Base-by-base conservation (phyloP, 225 moss, liverwort and hornwort species). In the Pseudisothecium myosuroides region DNA sequence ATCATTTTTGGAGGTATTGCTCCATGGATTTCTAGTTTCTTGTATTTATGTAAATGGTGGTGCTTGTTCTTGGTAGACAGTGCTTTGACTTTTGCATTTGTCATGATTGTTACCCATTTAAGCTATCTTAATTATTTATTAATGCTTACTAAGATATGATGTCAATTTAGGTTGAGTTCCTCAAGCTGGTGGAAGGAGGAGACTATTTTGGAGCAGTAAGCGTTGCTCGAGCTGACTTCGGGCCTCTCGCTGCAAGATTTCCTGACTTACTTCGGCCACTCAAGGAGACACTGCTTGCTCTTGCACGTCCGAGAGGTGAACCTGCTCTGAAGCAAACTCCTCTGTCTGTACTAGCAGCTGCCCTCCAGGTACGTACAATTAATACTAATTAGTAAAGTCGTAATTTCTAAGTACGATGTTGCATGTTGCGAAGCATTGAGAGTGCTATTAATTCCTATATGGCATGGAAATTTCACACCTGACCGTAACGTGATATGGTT, bases 201-300 rank as follows among this genome's bases (percentile, higher is more conserved):
- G 90, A 93, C 64, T 94, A 92, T 83, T 87, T 89, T 76, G 93
- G 92, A 88, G 96, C 95, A 32, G 93, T 96, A 75, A 77, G 91
- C 90, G 92, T 96, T 89, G 96, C 96, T 85, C 96, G 96, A 82
- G 93, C 94, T 82, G 94, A 95, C 88, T 93, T 96, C 76, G 96
- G 96, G 19, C 96, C 96, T 86, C 94, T 96, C 20, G 95, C 96
- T 84, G 95, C 95, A 84, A 95, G 91, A 87, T 93, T 93, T 93
- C 83, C 92, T 66, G 96, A 96, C 81, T 87, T 96, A 56, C 93
- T 96, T 71, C 89, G 90, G 88, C 89, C 95, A 78, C 94, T 96
- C n/a, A 96, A 96, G 84, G 96, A 96, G 91, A 96, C 96, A n/a
- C 95, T 96, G 27, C 93, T 96, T 91, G 95, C 96, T n/a, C 93